These are phyloP conservation scores for Mycena kentingensis DNA, from an alignment of 768 basidiomycete species.

Conservation along the genomic window DNA sequence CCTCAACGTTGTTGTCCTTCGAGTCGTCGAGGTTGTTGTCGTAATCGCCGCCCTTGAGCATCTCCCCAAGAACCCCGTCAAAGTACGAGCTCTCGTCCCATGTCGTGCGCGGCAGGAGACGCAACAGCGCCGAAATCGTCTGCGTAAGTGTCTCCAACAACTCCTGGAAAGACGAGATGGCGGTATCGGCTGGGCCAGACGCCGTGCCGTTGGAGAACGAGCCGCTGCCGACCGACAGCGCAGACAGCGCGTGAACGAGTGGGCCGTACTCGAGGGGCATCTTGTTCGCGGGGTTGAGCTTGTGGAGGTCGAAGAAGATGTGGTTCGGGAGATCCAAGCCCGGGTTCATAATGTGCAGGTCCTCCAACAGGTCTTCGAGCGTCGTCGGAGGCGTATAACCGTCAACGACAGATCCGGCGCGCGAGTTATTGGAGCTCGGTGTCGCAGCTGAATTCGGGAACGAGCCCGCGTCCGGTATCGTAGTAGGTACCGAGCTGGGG, in stretches of 20 bases:
- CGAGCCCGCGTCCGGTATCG: constrained; percentile 50
- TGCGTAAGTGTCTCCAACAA: constrained; percentile 86
- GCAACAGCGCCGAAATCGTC: constrained; percentile 84
- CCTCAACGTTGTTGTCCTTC: constrained; percentile 84
- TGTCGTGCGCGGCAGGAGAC: constrained; percentile 82
- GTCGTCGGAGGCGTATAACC: constrained; percentile 46
- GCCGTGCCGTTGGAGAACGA: constrained; percentile 84
- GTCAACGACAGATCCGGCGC: constrained; percentile 65
- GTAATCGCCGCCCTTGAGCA: constrained; percentile 87
- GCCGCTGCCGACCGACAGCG: constrained; percentile 81
- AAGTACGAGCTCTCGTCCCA: constrained; percentile 92
- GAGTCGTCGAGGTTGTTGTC: constrained; percentile 84
- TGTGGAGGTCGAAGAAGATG: constrained; percentile 73
- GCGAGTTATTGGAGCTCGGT: constrained; percentile 57
- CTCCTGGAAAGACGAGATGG: constrained; percentile 88
- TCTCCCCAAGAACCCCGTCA: constrained; percentile 81
- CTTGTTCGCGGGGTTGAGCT: constrained; percentile 73
- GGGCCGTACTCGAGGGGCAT: constrained; percentile 86
- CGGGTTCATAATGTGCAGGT: constrained; percentile 64
- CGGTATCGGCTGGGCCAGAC: constrained; percentile 86
- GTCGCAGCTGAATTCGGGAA: constrained; percentile 39
- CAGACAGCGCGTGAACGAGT: constrained; percentile 82
- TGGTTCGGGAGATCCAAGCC: constrained; percentile 67
- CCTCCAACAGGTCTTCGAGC: constrained; percentile 65
- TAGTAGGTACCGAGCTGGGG: constrained; percentile 43